Evolutionary conservation across 1,139 yeast species (phyloP), one percentile per base, ranked within the genome.

Genomic region (Hansenula lynferdii): DNA sequence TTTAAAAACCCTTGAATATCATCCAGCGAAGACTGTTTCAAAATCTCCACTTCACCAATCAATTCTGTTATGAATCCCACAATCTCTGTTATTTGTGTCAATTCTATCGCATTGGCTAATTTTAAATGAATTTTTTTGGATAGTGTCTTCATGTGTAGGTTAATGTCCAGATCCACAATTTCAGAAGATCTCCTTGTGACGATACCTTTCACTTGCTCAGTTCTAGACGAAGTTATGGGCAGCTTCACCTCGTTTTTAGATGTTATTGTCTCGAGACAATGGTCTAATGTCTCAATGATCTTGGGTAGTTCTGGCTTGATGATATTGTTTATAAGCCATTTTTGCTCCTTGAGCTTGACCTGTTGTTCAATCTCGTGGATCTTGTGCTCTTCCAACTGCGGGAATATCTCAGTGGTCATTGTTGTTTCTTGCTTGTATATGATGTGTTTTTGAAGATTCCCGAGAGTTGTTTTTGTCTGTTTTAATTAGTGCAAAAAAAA

Each of bases 281-380:
- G 48, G 27, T 50, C 53, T 5, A 65, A 53, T n/a, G 64, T 57
- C 26, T 64, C 70, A 5, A 60, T 48, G 3, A 65, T 50, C 31
- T 52, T 54, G 27, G 67, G 67, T 23, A 65, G 40, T 34, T 62
- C 64, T 1, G 69, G 68, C 38, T 57, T 58, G 24, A 64, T 58
- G 11, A 64, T 54, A 21, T 57, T 57, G 12, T 56, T 49, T 11
- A 65, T 54, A 21, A 64, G 48, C 70, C 70, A 65, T 28, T 38
- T 40, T 22, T 52, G 56, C 35, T 63, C 53, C 8, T 17, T 28
- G 18, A 42, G 50, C 14, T 45, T 38, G 25, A 39, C 38, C 18
- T 28, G 16, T 7, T 16, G 16, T 26, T 47, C 49, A 1, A 27
- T 11, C 9, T 36, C 35, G 11, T 28, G 33, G 12, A 45, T 36